A percentile compares a stretch with the other conserved stretches of the same genome.
Conservation (phyloP, 2,329 filamentous ascomycete species). For the Ophiostoma angusticollis region DNA sequence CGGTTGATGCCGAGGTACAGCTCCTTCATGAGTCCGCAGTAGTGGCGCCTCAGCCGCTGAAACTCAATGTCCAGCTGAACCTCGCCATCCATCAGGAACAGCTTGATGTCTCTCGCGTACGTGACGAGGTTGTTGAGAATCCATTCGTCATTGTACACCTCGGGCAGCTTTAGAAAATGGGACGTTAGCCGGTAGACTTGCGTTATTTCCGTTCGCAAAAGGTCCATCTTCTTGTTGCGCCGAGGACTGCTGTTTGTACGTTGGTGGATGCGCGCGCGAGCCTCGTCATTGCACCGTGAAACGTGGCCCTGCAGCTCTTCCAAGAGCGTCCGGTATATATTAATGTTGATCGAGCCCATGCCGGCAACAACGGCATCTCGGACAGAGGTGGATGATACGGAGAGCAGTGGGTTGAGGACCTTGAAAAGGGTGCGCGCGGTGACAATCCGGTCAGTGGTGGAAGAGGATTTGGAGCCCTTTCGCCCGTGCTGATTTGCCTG, state of each 20-base stretch:
- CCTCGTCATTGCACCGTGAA: conserved; percentile 75
- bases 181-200: conserved; percentile 92
- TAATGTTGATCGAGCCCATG: conserved; percentile 87
- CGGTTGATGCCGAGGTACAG: conserved; percentile 84
- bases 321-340: conserved; percentile 80
- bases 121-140: conserved; percentile 77
- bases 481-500: conserved; percentile 61
- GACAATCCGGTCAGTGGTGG: conserved; percentile 62
- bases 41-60: conserved; percentile 80
- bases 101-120: conserved; percentile 82
- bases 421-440: conserved; percentile 84
- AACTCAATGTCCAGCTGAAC: conserved; percentile 93
- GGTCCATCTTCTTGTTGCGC: conserved; percentile 71
- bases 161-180: conserved; percentile 67
- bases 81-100: conserved; percentile 89
- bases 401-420: conserved; percentile 77
- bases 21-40: conserved; percentile 86
- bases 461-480: conserved; percentile 60
- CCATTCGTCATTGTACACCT: conserved; percentile 78
- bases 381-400: conserved; percentile 66
- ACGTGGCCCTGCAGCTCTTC: conserved; percentile 85
- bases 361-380: conserved; percentile 83
- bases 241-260: conserved; percentile 72
- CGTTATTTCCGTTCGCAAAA: conserved; percentile 84
- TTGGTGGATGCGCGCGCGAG: conserved; percentile 74